Conservation (phyloP, 2,329 filamentous ascomycete genomes). For the Cordyceps militaris region DNA sequence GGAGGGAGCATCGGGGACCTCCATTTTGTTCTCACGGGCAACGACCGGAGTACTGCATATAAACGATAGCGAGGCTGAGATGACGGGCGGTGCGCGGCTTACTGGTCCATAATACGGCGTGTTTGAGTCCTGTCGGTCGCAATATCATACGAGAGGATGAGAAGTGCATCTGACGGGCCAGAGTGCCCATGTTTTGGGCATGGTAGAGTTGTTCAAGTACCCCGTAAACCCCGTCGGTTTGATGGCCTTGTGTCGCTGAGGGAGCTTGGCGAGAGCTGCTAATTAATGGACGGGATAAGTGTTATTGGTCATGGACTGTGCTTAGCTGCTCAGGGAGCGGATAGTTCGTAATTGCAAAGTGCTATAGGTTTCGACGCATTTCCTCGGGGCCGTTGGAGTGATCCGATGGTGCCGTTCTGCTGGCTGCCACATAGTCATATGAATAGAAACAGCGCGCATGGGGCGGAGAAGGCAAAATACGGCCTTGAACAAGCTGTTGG, state of each 20-base stretch:
- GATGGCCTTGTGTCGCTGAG: too few relatives aligned
- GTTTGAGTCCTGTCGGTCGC: background rate
- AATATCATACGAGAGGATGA: background rate
- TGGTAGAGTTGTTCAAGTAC: too few relatives aligned
- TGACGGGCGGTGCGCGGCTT: background rate
- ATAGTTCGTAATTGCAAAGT: too few relatives aligned
- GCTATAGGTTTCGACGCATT: too few relatives aligned
- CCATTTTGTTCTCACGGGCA: background rate
- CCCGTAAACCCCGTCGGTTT: too few relatives aligned
- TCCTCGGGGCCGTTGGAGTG: background rate
- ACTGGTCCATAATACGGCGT: background rate
- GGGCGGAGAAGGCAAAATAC: background rate
- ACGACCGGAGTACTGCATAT: background rate
- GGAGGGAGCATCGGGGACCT: background rate
- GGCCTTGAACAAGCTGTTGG: too few relatives aligned
- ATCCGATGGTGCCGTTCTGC: background rate
- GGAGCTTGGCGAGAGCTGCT: too few relatives aligned
- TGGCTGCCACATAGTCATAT: background rate
- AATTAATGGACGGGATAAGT: too few relatives aligned
- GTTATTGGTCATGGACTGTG: too few relatives aligned
- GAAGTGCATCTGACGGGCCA: slow-evolving; percentile 1
- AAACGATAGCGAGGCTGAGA: background rate
- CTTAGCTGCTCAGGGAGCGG: too few relatives aligned
- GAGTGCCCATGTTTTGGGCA: too few relatives aligned
- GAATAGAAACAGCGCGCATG: background rate